Evolutionary conservation across 257 asterid species (phyloP).

Genomic region (Gynochthodes officinalis): DNA sequence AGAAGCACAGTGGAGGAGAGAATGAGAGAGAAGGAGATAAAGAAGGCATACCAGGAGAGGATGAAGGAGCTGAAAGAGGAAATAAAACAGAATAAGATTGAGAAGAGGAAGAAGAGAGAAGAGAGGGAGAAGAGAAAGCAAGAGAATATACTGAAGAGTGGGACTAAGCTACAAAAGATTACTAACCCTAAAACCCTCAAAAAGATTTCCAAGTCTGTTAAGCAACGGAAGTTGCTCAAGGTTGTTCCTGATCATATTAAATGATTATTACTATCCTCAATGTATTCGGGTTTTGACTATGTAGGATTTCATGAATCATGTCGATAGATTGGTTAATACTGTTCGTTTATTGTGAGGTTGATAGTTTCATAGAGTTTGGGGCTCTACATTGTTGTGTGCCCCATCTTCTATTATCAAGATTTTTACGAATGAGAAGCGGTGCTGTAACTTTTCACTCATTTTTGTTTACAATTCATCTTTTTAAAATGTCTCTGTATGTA

Average conservation of each 20-base stretch:
- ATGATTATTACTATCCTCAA: not conserved
- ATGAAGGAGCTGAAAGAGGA: constrained; percentile 20
- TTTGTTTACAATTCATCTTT: constrained; percentile 1
- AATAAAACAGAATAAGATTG: constrained; percentile 9
- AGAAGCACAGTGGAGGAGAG: constrained; percentile 55
- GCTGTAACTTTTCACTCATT: not conserved
- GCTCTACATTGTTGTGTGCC: not conserved
- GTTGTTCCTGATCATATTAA: not conserved
- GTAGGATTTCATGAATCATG: not conserved
- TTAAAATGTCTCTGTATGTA: too few species aligned
- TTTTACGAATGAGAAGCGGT: not conserved
- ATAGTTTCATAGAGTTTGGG: not conserved
- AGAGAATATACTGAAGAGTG: constrained; percentile 8
- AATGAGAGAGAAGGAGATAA: constrained; percentile 49
- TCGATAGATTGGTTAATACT: not conserved
- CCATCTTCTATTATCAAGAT: not conserved
- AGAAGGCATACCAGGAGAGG: constrained; percentile 46
- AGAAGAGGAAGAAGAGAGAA: constrained; percentile 7
- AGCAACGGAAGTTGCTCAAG: constrained; percentile 8
- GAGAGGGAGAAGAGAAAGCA: constrained; percentile 11
- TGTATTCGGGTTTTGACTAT: too few species aligned
- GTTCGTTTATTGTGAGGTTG: too few species aligned
- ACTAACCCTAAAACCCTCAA: constrained; percentile 7
- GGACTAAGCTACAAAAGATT: constrained; percentile 7
- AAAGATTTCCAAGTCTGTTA: constrained; percentile 3